Evolutionary conservation across 805 yeast species (phyloP), one percentile per base, ranked within the genome.

Genomic region (Pichia nanzhaoensis): DNA sequence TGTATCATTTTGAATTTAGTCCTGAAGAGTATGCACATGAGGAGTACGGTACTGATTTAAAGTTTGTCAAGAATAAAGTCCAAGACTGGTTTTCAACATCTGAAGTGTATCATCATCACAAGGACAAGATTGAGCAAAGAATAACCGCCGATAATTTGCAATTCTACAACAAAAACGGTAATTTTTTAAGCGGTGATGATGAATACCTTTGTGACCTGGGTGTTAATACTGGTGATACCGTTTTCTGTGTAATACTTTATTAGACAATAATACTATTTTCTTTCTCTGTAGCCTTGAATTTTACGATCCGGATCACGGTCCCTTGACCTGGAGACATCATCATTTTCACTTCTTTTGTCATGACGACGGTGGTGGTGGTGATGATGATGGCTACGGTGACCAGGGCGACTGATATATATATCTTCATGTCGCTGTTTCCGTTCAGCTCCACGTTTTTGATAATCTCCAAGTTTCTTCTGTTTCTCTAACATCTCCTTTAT

Each of bases 11-110:
- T 52, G 95, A 85, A 58, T 86, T 86, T 61, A 77, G 85, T 27
- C 93, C 95, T 0, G 90, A 82, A 53, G 95, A 86, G 55, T 85
- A 78, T 57, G 78, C 77, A 49, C 76, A 84, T 46, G 82, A 80
- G 5, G 90, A 78, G 48, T 73, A 70, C 41, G 95, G 95, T 1
- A 78, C 90, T 9, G 75, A 81, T 17, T 69, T 90, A 30, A 73
- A 68, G 16, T 78, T 81, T 51, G 68, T 88, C 45, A 73, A 88
- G 50, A 52, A 61, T 1, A 82, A 79, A 57, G 63, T 81, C 3
- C 71, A 80, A 31, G 64, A 70, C 34, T 68, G 84, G 49, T 75
- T 83, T 53, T 69, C 71, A 46, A 77, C 77, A 43, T 65, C 67
- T 0, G 54, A 55, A 3, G 49, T 68, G 5, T 69, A 61, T 34